These are phyloP conservation scores for barley (Hordeum vulgare) DNA, from an alignment of 176 grass and related monocot genomes.

Conservation along the genomic window MorexV3_pseudomolecules_assembly NC_058520.1:52511190-52511689, in stretches of 20 bases:
- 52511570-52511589: slow-evolving; percentile 90
- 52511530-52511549: slow-evolving; percentile 82
- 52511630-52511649: slow-evolving; percentile 68
- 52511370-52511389: slow-evolving; percentile 96
- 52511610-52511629: slow-evolving; percentile 67
- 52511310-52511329: slow-evolving; percentile 81
- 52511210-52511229: neutral
- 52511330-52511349: slow-evolving; percentile 98
- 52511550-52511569: slow-evolving; percentile 77
- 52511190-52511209: slow-evolving; percentile 8
- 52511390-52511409: slow-evolving; percentile 87
- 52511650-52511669: slow-evolving; percentile 5
- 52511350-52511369: slow-evolving; percentile 96
- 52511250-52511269: neutral
- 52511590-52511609: slow-evolving; percentile 78
- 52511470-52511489: neutral
- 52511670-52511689: slow-evolving; percentile 18
- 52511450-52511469: slow-evolving; percentile 52
- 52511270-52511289: neutral
- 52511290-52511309: neutral
- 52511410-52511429: slow-evolving; percentile 93
- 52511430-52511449: slow-evolving; percentile 88
- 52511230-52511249: slow-evolving; percentile 9
- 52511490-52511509: slow-evolving; percentile 16
- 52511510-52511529: slow-evolving; percentile 15